These are phyloP conservation scores for Teratosphaeria destructans DNA, from an alignment of 2,329 filamentous ascomycete species.

Conservation along the genomic window DNA sequence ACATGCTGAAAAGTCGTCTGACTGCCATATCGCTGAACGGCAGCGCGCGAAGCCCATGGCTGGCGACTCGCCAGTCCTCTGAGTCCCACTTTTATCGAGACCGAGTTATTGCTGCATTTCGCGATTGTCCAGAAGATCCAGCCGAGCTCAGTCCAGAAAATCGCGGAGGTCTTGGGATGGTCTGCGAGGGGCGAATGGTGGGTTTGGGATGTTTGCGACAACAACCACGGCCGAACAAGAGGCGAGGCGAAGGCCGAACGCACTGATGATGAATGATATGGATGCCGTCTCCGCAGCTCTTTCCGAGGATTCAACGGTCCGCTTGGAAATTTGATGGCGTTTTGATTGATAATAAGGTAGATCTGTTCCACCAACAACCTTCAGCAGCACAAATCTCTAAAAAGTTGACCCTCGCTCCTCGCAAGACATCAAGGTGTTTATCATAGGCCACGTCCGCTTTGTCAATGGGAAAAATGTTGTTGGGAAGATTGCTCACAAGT, in stretches of 20 bases:
- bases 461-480: too few relatives aligned
- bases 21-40: constrained; percentile 47
- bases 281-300: background rate
- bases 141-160: background rate
- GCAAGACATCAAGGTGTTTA: background rate
- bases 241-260: background rate
- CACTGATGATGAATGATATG: background rate
- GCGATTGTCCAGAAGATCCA: background rate
- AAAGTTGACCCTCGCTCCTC: too few relatives aligned
- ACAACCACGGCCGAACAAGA: background rate
- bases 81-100: background rate
- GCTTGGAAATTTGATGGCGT: background rate
- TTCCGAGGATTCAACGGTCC: background rate
- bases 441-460: background rate
- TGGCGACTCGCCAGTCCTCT: background rate
- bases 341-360: background rate
- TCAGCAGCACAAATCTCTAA: too few relatives aligned
- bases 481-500: too few relatives aligned
- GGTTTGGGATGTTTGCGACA: background rate
- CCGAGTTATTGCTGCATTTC: background rate
- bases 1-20: constrained; percentile 52
- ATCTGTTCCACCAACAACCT: too few relatives aligned
- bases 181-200: background rate
- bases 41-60: constrained; percentile 42
- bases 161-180: background rate